These are phyloP conservation scores for Murraya paniculata DNA, from an alignment of 345 rosid species.

Conservation along the genomic window DNA sequence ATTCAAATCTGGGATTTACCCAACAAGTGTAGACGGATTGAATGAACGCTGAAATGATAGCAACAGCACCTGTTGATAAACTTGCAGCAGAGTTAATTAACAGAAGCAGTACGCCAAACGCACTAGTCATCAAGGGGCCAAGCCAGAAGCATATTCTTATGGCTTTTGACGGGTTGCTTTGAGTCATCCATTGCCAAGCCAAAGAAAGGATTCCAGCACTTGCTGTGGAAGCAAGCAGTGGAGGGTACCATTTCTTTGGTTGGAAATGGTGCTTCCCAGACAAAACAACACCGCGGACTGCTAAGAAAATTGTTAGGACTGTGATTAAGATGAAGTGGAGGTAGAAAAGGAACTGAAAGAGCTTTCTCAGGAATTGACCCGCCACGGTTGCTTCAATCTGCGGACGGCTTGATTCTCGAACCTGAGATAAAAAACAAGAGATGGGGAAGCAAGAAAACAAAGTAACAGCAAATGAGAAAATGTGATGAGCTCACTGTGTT, in stretches of 20 bases:
- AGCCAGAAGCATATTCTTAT: conserved; percentile 66
- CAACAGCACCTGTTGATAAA: conserved; percentile 45
- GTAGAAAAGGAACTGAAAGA: conserved; percentile 58
- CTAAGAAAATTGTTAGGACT: conserved; percentile 51
- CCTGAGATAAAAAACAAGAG: conserved; percentile 30
- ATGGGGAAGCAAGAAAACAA: conserved; percentile 7
- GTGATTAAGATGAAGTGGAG: conserved; percentile 49
- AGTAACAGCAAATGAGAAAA: not conserved
- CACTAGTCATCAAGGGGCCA: conserved; percentile 59
- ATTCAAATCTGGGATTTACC: conserved; percentile 59
- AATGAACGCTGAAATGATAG: conserved; percentile 38
- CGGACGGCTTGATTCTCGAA: conserved; percentile 33
- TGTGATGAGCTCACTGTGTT: conserved; percentile 36
- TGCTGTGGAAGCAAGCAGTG: conserved; percentile 56
- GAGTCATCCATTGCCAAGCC: conserved; percentile 50
- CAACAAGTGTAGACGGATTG: conserved; percentile 70
- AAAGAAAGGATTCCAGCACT: conserved; percentile 50
- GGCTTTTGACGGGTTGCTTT: conserved; percentile 43
- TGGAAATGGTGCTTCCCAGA: conserved; percentile 50
- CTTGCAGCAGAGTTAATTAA: conserved; percentile 45
- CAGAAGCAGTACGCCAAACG: conserved; percentile 53
- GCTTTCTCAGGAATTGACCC: conserved; percentile 36
- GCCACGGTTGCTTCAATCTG: conserved; percentile 33
- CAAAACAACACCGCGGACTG: conserved; percentile 55
- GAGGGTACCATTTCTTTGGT: conserved; percentile 75